Evolutionary conservation across 2,329 filamentous ascomycete genomes (phyloP).

Genomic region (Verticillium klebahnii): DNA sequence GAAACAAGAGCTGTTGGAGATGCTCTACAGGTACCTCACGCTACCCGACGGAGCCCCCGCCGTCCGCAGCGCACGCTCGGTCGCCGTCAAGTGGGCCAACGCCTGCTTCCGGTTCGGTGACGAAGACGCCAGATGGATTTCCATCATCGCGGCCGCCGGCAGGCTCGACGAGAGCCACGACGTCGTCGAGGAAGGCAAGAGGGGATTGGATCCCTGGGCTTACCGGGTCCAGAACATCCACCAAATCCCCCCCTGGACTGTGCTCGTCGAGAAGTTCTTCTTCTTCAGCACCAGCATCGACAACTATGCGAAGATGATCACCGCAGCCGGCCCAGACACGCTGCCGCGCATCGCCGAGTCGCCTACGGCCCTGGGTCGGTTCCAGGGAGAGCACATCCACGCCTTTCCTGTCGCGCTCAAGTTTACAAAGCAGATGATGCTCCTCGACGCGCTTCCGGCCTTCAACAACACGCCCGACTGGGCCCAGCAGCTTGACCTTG

Average conservation of each 20-base stretch:
- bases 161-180: conserved; percentile 68
- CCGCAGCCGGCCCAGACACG: not conserved
- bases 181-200: conserved; percentile 82
- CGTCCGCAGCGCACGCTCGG: conserved; percentile 73
- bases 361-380: conserved; percentile 36
- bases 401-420: conserved; percentile 66
- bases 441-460: conserved; percentile 43
- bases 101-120: conserved; percentile 78
- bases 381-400: conserved; percentile 37
- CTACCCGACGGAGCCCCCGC: conserved; percentile 43
- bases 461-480: conserved; percentile 71
- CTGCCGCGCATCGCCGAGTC: not conserved
- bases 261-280: conserved; percentile 33
- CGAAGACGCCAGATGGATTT: conserved; percentile 77
- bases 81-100: conserved; percentile 85
- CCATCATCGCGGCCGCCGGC: conserved; percentile 74
- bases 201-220: conserved; percentile 71
- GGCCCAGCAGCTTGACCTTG: conserved; percentile 72
- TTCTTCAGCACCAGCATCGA: conserved; percentile 37
- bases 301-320: not conserved
- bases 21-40: conserved; percentile 67
- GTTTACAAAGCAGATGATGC: conserved; percentile 57
- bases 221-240: conserved; percentile 25
- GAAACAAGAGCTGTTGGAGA: conserved; percentile 30
- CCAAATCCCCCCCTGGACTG: conserved; percentile 43